phyloP scores from a whole-genome alignment of 2,329 filamentous ascomycete species.

The Trichoderma arundinaceum region DNA sequence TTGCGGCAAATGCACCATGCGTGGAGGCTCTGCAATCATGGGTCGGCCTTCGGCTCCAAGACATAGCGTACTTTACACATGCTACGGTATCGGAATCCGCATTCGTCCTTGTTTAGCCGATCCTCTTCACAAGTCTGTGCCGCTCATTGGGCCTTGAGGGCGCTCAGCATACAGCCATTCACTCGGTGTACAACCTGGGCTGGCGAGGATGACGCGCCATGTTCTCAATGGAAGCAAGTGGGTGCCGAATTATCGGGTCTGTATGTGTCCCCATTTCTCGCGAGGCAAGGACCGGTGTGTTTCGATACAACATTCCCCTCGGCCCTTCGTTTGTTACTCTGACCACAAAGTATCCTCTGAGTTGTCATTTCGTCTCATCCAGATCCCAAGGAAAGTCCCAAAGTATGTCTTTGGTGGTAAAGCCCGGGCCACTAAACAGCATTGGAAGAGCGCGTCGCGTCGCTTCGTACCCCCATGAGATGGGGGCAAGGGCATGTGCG shows the following conservation, averaged over 20 bases:
- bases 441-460: slow-evolving; percentile 20
- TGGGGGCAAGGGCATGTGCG: slow-evolving; percentile 23
- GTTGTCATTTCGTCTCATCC: slow-evolving; percentile 8
- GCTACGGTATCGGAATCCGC: background rate
- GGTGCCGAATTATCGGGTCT: slow-evolving; percentile 11
- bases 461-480: slow-evolving; percentile 24
- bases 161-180: slow-evolving; percentile 8
- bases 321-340: slow-evolving; percentile 4
- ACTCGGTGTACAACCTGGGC: slow-evolving; percentile 25
- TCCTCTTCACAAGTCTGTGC: slow-evolving; percentile 3
- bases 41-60: background rate
- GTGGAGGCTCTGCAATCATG: background rate
- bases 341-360: background rate
- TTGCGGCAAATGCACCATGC: background rate
- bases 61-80: background rate
- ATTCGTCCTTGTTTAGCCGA: background rate
- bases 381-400: background rate
- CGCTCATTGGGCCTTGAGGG: slow-evolving; percentile 10
- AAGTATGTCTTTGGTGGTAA: background rate
- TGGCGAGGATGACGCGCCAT: slow-evolving; percentile 27
- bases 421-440: slow-evolving; percentile 4
- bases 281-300: background rate
- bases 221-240: slow-evolving; percentile 15
- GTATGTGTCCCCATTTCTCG: slow-evolving; percentile 5
- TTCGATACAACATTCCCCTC: slow-evolving; percentile 1